These are phyloP conservation scores for Trypanosoma melophagium DNA, from an alignment of 208 protist species.

Conservation along the genomic window DNA sequence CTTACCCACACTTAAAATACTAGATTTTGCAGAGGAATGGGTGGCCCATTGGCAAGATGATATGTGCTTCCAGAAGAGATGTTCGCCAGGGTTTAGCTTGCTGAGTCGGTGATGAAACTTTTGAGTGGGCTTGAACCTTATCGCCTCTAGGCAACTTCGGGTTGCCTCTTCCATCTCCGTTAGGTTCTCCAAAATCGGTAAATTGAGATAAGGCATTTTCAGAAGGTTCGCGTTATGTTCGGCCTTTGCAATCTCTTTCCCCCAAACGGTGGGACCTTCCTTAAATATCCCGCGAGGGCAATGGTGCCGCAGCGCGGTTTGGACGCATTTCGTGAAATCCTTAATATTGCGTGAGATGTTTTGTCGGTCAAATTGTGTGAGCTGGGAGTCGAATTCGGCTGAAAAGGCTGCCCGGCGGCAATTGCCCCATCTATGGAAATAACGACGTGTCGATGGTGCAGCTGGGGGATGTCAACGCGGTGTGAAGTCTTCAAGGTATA, in stretches of 20 bases:
- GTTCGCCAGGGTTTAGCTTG: background rate
- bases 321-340: background rate
- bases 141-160: background rate
- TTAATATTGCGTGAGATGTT: background rate
- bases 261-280: no score
- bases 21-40: background rate
- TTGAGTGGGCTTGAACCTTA: slow-evolving; percentile 4
- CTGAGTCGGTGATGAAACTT: no score
- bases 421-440: background rate
- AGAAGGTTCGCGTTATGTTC: no score
- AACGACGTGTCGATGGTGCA: no score
- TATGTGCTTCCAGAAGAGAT: slow-evolving; percentile 1
- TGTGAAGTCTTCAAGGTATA: no score
- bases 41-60: background rate
- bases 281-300: no score
- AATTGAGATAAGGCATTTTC: no score
- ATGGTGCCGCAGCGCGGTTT: background rate
- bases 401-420: background rate
- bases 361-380: background rate
- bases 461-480: no score
- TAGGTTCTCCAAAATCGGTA: no score
- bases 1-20: background rate
- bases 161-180: background rate
- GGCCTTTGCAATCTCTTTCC: no score
- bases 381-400: background rate